Evolutionary conservation across 805 yeast species (phyloP).

Genomic region (Saccharomycopsis guyanensis): DNA sequence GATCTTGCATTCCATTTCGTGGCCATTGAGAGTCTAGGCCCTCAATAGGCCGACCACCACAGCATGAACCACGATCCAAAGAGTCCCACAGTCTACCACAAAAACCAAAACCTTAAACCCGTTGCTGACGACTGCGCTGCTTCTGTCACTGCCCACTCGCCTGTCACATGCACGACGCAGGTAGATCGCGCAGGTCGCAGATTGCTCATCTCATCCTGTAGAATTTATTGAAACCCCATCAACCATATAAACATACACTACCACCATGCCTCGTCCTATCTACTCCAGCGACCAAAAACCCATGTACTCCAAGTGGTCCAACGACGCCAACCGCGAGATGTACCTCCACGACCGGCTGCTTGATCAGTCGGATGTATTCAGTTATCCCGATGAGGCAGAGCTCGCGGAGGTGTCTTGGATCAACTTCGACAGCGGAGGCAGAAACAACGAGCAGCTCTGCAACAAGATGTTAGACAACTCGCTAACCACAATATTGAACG

Average conservation of each 20-base stretch:
- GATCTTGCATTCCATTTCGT: no score
- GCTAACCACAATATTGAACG: slow-evolving; percentile 3
- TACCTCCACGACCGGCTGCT: slow-evolving; percentile 12
- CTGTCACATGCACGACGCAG: neutral
- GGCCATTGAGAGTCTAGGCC: no score
- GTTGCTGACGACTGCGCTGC: no score
- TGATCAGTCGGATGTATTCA: slow-evolving; percentile 11
- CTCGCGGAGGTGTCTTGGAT: slow-evolving; percentile 13
- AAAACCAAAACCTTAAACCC: no score
- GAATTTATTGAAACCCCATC: no score
- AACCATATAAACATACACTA: no score
- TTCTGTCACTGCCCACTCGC: no score
- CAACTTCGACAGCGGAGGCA: neutral
- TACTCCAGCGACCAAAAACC: neutral
- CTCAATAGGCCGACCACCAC: no score
- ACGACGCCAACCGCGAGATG: slow-evolving; percentile 8
- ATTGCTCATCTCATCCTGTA: no score
- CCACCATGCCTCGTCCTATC: no score
- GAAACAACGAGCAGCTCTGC: neutral
- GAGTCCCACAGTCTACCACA: no score
- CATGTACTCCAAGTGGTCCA: slow-evolving; percentile 1
- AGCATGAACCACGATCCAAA: no score
- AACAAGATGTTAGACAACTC: slow-evolving; percentile 2
- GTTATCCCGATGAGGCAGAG: slow-evolving; percentile 12
- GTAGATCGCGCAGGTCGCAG: neutral